phyloP scores from a whole-genome alignment of 2,329 filamentous ascomycete species.

The Zarea fungicola region DNA sequence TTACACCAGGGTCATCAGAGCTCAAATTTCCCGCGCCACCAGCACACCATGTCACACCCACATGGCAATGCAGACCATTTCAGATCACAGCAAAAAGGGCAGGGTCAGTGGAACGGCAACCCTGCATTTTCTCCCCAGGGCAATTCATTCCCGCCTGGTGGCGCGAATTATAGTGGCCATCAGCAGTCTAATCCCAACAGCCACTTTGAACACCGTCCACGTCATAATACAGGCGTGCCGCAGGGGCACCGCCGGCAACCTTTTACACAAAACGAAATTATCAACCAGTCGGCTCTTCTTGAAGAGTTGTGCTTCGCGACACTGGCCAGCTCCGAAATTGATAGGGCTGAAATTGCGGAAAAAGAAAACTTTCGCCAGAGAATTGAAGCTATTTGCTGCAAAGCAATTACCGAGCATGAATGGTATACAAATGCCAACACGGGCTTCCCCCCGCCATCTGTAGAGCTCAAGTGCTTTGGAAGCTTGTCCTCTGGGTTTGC shows the following conservation, averaged over 20 bases:
- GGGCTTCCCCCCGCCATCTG: constrained; percentile 48
- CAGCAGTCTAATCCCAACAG: background rate
- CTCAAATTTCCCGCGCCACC: background rate
- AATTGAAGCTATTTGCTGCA: constrained; percentile 60
- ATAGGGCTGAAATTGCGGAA: constrained; percentile 54
- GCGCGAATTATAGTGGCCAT: background rate
- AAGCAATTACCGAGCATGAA: constrained; percentile 52
- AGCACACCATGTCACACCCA: constrained; percentile 5
- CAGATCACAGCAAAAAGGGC: background rate
- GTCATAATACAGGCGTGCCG: constrained; percentile 8
- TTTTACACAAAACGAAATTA: constrained; percentile 41
- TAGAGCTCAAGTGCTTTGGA: constrained; percentile 74
- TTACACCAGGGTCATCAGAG: constrained; percentile 12
- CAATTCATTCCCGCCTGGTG: background rate
- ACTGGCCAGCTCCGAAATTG: constrained; percentile 58
- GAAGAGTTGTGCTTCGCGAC: constrained; percentile 40
- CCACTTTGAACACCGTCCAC: constrained; percentile 20
- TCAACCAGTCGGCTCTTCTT: constrained; percentile 43
- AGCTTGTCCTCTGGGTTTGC: constrained; percentile 82
- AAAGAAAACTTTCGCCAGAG: constrained; percentile 66
- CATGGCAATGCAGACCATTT: constrained; percentile 1
- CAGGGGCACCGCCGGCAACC: constrained; percentile 23
- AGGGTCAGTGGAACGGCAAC: background rate
- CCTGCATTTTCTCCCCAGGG: background rate
- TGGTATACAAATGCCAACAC: constrained; percentile 28